These are phyloP conservation scores for Fusarium papillatum DNA, from an alignment of 2,329 filamentous ascomycete species.

Conservation along the genomic window DNA sequence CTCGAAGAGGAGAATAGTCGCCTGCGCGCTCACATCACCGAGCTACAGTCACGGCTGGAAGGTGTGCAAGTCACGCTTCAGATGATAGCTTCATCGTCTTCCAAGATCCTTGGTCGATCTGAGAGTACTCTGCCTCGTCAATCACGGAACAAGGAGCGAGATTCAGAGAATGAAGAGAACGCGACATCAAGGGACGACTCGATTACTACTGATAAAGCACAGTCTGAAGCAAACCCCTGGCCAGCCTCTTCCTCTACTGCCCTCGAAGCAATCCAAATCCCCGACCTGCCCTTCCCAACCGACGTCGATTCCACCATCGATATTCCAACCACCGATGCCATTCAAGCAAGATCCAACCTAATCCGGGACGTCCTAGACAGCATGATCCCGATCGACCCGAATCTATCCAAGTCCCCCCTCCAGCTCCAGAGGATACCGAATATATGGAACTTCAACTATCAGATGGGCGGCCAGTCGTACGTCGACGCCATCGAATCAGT, in stretches of 20 bases:
- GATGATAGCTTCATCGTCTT: neutral
- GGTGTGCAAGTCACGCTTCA: neutral
- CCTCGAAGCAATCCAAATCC: neutral
- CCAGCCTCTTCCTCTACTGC: neutral
- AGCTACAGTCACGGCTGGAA: neutral
- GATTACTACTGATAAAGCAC: neutral
- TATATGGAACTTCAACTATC: neutral
- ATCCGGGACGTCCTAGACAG: neutral
- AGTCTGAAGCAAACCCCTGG: neutral
- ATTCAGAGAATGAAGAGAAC: neutral
- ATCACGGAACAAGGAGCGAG: neutral
- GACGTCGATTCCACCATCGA: neutral
- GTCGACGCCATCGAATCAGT: neutral
- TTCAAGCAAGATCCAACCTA: neutral
- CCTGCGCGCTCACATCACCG: neutral
- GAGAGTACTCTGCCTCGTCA: neutral
- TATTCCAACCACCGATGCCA: neutral
- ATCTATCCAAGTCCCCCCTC: neutral
- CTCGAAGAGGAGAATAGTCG: neutral
- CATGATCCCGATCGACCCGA: neutral
- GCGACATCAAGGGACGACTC: neutral
- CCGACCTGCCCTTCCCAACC: neutral
- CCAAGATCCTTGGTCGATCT: neutral
- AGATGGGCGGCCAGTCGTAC: neutral
- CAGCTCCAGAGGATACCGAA: neutral